A percentile compares a stretch with the other conserved stretches of the same genome.
These are phyloP conservation scores for Melaleuca alternifolia DNA, from an alignment of 345 rosid genomes.

Conservation along the genomic window DNA sequence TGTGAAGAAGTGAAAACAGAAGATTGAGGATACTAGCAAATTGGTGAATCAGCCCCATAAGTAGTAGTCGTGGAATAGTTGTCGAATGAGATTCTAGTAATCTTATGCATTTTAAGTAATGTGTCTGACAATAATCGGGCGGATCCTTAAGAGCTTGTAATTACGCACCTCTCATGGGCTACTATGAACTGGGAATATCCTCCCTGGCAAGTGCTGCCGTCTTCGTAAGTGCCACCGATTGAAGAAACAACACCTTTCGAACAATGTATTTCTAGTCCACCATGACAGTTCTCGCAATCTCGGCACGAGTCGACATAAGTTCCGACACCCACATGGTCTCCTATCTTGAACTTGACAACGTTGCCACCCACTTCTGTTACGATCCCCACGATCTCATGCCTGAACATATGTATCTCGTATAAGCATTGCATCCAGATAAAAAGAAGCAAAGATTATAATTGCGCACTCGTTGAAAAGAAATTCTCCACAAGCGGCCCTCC, in stretches of 20 bases:
- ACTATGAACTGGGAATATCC: slow-evolving; percentile 29
- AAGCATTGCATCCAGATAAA: neutral
- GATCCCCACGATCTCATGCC: slow-evolving; percentile 8
- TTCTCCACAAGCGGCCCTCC: neutral
- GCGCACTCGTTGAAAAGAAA: neutral
- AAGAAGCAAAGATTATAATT: neutral
- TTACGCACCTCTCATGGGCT: slow-evolving; percentile 15
- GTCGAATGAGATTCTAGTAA: neutral
- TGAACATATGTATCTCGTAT: neutral
- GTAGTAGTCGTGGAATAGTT: neutral
- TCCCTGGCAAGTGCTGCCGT: slow-evolving; percentile 30
- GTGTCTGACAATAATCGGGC: neutral
- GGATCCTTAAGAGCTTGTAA: neutral
- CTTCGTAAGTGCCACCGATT: slow-evolving; percentile 18
- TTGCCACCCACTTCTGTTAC: neutral
- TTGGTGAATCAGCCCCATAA: neutral
- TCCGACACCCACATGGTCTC: slow-evolving; percentile 10
- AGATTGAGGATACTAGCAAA: neutral
- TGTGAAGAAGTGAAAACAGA: neutral
- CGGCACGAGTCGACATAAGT: slow-evolving; percentile 7
- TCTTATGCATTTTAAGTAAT: neutral
- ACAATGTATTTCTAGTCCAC: slow-evolving; percentile 14
- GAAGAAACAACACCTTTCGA: slow-evolving; percentile 12
- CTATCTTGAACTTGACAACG: neutral
- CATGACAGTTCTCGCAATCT: slow-evolving; percentile 20